Evolutionary conservation across 2,329 filamentous ascomycete species (phyloP).

Genomic region (Penicillium oxalicum): DNA sequence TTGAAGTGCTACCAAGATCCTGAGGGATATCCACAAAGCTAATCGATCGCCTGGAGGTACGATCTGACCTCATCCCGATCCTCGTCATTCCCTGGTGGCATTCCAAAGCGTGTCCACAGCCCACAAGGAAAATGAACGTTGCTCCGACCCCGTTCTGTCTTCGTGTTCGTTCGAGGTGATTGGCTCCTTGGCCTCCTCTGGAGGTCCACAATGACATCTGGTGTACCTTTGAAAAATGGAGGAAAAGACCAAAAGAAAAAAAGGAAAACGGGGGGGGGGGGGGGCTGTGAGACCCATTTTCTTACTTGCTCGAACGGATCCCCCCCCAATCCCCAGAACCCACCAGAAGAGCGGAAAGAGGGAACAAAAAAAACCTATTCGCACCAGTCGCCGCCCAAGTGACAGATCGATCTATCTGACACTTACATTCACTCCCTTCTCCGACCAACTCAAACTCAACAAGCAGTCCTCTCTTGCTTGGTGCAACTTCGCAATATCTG

Average conservation of each 20-base stretch:
- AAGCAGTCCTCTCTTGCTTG: too few species aligned
- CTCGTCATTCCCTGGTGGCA: background rate
- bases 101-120: background rate
- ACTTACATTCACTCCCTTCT: too few species aligned
- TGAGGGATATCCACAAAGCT: background rate
- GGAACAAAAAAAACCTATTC: background rate
- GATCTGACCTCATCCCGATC: background rate
- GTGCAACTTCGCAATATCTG: too few species aligned
- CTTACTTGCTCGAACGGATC: background rate
- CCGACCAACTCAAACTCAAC: too few species aligned
- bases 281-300: conserved; percentile 1
- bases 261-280: background rate
- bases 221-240: conserved; percentile 7
- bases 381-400: too few species aligned
- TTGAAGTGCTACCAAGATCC: background rate
- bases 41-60: background rate
- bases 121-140: background rate
- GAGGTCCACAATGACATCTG: conserved; percentile 14
- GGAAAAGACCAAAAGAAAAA: background rate
- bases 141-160: background rate
- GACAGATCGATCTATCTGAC: too few species aligned
- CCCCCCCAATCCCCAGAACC: background rate
- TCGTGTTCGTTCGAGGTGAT: conserved; percentile 1
- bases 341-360: background rate
- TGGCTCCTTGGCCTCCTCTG: conserved; percentile 1